These are phyloP conservation scores for Heterobasidion irregulare DNA, from an alignment of 1,284 basidiomycete species.

Conservation along the genomic window DNA sequence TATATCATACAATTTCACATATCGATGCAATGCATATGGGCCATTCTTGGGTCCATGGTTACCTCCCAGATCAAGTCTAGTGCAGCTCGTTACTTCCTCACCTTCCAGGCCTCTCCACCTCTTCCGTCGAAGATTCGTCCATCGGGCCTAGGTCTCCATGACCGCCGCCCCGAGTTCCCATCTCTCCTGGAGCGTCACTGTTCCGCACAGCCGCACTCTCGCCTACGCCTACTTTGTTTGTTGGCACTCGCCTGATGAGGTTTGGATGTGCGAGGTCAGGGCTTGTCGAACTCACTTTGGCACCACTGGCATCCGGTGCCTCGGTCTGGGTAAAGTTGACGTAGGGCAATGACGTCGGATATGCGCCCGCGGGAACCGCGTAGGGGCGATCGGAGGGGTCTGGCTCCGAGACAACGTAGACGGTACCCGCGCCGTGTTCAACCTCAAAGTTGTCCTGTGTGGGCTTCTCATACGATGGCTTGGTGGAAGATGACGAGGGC, in stretches of 20 bases:
- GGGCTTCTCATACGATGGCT: slow-evolving; percentile 9
- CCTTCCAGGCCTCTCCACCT: slow-evolving; percentile 33
- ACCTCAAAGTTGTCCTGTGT: slow-evolving; percentile 46
- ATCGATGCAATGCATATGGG: not conserved
- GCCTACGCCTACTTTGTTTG: slow-evolving; percentile 34
- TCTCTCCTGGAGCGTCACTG: slow-evolving; percentile 33
- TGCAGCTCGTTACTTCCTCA: slow-evolving; percentile 24
- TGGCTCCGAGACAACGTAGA: slow-evolving; percentile 59
- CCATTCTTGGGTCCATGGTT: not conserved
- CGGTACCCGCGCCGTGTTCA: slow-evolving; percentile 39
- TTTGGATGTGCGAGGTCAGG: slow-evolving; percentile 33
- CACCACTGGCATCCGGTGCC: slow-evolving; percentile 23
- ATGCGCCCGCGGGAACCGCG: slow-evolving; percentile 60
- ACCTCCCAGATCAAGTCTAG: not conserved
- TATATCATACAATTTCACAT: not conserved
- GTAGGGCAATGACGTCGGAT: slow-evolving; percentile 48
- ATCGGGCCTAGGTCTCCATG: slow-evolving; percentile 38
- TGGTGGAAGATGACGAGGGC: slow-evolving; percentile 21
- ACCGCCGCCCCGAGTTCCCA: slow-evolving; percentile 31
- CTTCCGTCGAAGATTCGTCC: slow-evolving; percentile 18
- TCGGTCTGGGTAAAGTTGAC: slow-evolving; percentile 31
- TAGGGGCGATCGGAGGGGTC: slow-evolving; percentile 49
- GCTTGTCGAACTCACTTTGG: slow-evolving; percentile 33
- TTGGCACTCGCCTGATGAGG: slow-evolving; percentile 31
- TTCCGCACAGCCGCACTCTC: slow-evolving; percentile 37